A percentile compares a stretch with the other conserved stretches of the same genome.
Evolutionary conservation across 805 yeast species (phyloP).

Genomic region (Vanderwaltozyma tropicalis): DNA sequence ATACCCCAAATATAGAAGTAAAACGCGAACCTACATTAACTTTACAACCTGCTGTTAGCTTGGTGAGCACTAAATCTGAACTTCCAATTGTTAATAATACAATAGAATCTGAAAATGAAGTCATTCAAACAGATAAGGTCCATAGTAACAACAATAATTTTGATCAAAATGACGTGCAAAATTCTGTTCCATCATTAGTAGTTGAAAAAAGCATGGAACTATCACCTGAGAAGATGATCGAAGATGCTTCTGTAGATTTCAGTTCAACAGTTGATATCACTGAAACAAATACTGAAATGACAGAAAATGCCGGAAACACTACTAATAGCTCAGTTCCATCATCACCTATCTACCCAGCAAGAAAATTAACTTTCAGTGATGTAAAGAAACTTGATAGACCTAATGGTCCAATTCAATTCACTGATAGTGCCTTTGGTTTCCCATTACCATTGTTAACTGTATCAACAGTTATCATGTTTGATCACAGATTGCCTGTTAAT

Average conservation of each 20-base stretch:
- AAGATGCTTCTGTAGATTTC: background rate
- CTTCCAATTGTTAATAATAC: background rate
- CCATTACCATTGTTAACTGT: conserved; percentile 74
- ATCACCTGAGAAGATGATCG: background rate
- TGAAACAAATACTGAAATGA: background rate
- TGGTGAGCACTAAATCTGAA: background rate
- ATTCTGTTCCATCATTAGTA: no score
- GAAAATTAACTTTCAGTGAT: conserved; percentile 29
- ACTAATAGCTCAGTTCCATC: no score
- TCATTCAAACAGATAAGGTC: no score
- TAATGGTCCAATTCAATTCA: conserved; percentile 47
- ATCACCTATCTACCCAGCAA: conserved; percentile 17
- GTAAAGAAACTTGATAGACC: conserved; percentile 33
- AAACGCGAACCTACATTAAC: background rate
- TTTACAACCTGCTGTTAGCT: background rate
- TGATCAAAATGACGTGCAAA: no score
- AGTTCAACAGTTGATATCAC: background rate
- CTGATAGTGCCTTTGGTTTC: conserved; percentile 81
- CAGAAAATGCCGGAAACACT: background rate
- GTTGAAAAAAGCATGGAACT: no score
- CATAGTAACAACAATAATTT: background rate
- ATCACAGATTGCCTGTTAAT: conserved; percentile 82
- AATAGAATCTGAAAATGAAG: background rate
- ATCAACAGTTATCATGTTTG: conserved; percentile 71
- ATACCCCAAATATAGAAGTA: no score